These are phyloP conservation scores for Toxicodendron radicans DNA, from an alignment of 345 rosid species.

Conservation along the genomic window DNA sequence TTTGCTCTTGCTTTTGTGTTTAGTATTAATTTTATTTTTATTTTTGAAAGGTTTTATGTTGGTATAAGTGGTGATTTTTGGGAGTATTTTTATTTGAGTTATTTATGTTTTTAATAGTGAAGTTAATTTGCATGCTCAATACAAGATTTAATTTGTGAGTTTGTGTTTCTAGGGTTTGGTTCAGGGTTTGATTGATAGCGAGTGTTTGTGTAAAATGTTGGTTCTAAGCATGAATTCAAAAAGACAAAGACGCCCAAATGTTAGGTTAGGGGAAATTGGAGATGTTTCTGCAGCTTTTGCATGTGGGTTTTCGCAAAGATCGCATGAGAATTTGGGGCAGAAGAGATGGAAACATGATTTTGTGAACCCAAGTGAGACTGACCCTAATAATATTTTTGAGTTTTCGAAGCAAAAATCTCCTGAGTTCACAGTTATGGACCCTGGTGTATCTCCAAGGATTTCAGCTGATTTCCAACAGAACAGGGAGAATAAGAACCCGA, in stretches of 20 bases:
- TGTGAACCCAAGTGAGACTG: constrained; percentile 17
- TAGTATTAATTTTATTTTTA: not conserved
- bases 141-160: constrained; percentile 12
- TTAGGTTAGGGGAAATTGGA: constrained; percentile 61
- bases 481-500: constrained; percentile 39
- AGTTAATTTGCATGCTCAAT: not conserved
- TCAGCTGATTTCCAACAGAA: constrained; percentile 38
- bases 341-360: constrained; percentile 36
- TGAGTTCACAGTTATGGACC: constrained; percentile 24
- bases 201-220: constrained; percentile 36
- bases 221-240: constrained; percentile 51
- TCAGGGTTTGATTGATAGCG: constrained; percentile 21
- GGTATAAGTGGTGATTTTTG: not conserved
- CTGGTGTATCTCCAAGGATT: constrained; percentile 22
- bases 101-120: constrained; percentile 1
- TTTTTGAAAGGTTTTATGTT: not conserved
- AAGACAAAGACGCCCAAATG: constrained; percentile 57
- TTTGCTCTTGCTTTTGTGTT: constrained; percentile 10
- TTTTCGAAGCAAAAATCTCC: constrained; percentile 21
- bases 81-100: not conserved
- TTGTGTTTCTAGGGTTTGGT: constrained; percentile 23
- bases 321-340: constrained; percentile 24
- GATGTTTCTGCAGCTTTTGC: constrained; percentile 63
- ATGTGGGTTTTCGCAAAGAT: constrained; percentile 39
- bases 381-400: constrained; percentile 12